Conservation (phyloP, 2,329 filamentous ascomycete species). For the Fusarium miscanthi region DNA sequence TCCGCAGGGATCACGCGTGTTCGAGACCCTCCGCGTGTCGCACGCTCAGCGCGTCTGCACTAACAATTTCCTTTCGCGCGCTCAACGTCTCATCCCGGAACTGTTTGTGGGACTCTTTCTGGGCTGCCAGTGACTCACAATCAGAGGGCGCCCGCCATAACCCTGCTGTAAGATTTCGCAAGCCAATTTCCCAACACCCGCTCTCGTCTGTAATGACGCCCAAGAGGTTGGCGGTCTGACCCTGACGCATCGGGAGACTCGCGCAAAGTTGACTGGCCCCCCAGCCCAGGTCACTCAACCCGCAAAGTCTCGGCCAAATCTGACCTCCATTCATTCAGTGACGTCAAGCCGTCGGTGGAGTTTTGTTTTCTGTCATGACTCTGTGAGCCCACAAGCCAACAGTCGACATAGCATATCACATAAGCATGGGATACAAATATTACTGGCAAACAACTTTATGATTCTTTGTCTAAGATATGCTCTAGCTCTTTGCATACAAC, state of each 20-base stretch:
- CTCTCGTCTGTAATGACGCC: neutral
- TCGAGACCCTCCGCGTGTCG: accelerated
- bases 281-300: neutral
- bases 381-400: neutral
- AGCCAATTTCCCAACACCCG: neutral
- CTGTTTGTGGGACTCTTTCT: neutral
- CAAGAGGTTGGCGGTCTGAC: accelerated
- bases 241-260: neutral
- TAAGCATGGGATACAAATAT: neutral
- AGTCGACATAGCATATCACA: no score
- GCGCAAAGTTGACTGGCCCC: neutral
- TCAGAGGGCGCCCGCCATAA: accelerated
- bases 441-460: neutral
- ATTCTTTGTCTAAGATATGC: neutral
- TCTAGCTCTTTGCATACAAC: neutral
- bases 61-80: neutral
- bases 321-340: neutral
- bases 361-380: neutral
- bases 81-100: accelerated
- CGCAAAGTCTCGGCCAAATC: neutral
- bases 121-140: neutral
- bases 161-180: neutral
- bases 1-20: neutral
- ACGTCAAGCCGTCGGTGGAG: no score
- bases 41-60: neutral